A percentile compares a stretch with the other conserved stretches of the same genome.
phyloP scores from a whole-genome alignment of 192 early-diverging fungal genomes.

The Backusella morwellensis region DNA sequence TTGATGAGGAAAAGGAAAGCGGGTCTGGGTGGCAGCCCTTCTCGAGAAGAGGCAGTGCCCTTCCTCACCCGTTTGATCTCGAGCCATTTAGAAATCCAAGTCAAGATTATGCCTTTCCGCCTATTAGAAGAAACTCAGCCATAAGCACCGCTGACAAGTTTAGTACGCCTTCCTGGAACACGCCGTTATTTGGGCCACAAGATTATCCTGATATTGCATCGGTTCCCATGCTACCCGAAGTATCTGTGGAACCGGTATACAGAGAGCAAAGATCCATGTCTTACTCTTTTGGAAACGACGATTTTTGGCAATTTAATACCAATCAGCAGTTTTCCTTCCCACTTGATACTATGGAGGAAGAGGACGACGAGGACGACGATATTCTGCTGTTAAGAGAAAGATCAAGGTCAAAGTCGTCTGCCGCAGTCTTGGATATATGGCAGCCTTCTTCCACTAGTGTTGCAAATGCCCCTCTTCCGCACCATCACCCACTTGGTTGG shows the following conservation, averaged over 20 bases:
- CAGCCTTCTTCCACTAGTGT: neutral
- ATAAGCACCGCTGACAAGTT: conserved; percentile 9
- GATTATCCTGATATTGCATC: conserved; percentile 26
- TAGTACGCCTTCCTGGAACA: neutral
- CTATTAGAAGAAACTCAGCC: conserved; percentile 11
- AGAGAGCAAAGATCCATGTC: conserved; percentile 57
- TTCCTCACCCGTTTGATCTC: conserved; percentile 13
- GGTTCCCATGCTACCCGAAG: conserved; percentile 35
- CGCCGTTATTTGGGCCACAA: neutral
- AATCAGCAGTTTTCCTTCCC: conserved; percentile 16
- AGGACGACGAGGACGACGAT: conserved; percentile 31
- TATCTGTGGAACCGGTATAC: conserved; percentile 38
- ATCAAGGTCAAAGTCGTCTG: conserved; percentile 62
- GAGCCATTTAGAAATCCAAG: neutral
- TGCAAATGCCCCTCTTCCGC: neutral
- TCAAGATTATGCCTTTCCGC: conserved; percentile 8
- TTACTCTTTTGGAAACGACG: conserved; percentile 49
- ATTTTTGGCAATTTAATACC: conserved; percentile 26
- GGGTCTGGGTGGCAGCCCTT: conserved; percentile 1
- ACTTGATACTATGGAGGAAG: conserved; percentile 26
- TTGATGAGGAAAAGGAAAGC: conserved; percentile 2
- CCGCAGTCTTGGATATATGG: conserved; percentile 54
- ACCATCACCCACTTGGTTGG: conserved; percentile 3
- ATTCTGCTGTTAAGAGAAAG: conserved; percentile 42
- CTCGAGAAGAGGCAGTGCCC: neutral